Conservation (phyloP, 1,284 basidiomycete species). For the Exobasidium rhododendri region DNA sequence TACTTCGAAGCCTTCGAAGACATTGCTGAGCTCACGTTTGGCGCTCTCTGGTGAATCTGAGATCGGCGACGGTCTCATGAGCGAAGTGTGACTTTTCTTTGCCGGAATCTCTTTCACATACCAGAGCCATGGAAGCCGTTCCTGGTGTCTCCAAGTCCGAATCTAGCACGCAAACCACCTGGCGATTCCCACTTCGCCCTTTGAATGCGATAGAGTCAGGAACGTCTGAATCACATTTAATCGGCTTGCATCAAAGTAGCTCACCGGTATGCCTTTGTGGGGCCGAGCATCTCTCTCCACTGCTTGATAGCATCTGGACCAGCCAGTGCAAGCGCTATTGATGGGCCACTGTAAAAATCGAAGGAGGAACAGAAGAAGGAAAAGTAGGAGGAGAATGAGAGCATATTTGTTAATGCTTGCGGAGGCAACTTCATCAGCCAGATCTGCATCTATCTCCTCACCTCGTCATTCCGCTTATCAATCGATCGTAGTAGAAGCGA, state of each 20-base stretch:
- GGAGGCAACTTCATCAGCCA: background rate
- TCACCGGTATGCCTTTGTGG: conserved; percentile 46
- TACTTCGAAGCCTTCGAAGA: conserved; percentile 42
- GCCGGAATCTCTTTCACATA: conserved; percentile 9
- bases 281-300: conserved; percentile 46
- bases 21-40: conserved; percentile 26
- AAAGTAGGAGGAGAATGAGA: background rate
- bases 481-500: conserved; percentile 49
- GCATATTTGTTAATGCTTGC: background rate
- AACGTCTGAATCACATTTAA: background rate
- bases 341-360: conserved; percentile 26
- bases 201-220: background rate
- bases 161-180: conserved; percentile 29
- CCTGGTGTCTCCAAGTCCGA: conserved; percentile 48
- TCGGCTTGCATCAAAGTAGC: background rate
- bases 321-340: conserved; percentile 42
- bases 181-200: conserved; percentile 37
- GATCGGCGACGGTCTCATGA: background rate
- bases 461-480: conserved; percentile 45
- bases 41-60: conserved; percentile 26
- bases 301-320: conserved; percentile 37
- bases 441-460: conserved; percentile 1
- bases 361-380: background rate
- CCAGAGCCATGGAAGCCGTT: conserved; percentile 51
- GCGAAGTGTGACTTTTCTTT: too few relatives aligned